A percentile compares a stretch with the other conserved stretches of the same genome.
phyloP scores from a whole-genome alignment of 2,329 filamentous ascomycete genomes.

The Fusarium zealandicum region DNA sequence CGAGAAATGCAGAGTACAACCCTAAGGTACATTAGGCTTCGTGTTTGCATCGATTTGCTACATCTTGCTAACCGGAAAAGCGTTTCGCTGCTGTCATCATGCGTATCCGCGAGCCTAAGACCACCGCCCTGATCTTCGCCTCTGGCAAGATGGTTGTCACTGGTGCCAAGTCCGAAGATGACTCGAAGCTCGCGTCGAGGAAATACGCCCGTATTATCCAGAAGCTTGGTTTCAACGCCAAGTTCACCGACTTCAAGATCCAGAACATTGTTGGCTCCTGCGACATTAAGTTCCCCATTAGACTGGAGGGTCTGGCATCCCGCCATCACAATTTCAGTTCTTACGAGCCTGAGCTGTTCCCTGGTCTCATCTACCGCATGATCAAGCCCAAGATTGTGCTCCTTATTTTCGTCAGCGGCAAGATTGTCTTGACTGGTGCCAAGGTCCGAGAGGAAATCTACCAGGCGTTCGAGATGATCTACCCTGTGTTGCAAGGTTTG shows the following conservation, averaged over 20 bases:
- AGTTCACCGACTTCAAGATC: constrained; percentile 99
- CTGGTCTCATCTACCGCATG: constrained; percentile 99
- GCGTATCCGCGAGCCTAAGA: constrained; percentile 99
- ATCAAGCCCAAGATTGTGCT: constrained; percentile 99
- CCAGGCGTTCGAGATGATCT: constrained; percentile 96
- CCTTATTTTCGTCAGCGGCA: constrained; percentile 96
- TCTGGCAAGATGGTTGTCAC: constrained; percentile 99
- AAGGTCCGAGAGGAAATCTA: constrained; percentile 99
- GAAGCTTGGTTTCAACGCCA: constrained; percentile 99
- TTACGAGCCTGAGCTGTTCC: constrained; percentile 98
- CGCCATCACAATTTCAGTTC: constrained; percentile 99
- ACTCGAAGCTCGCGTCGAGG: constrained; percentile 93
- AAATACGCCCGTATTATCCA: constrained; percentile 99
- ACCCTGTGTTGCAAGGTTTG: constrained; percentile 88
- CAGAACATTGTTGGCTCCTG: constrained; percentile 99
- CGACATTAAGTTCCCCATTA: constrained; percentile 99
- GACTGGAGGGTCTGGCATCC: constrained; percentile 91
- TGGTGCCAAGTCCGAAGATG: constrained; percentile 96
- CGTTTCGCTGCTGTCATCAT: constrained; percentile 99
- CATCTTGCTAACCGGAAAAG: constrained; percentile 57
- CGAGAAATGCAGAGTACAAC: constrained; percentile 98
- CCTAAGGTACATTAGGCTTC: constrained; percentile 77
- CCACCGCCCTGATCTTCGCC: constrained; percentile 96
- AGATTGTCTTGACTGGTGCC: constrained; percentile 96
- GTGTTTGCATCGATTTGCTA: constrained; percentile 3